Evolutionary conservation across 371 early-diverging fungal species (phyloP).

Genomic region (Mucor piriformis): DNA sequence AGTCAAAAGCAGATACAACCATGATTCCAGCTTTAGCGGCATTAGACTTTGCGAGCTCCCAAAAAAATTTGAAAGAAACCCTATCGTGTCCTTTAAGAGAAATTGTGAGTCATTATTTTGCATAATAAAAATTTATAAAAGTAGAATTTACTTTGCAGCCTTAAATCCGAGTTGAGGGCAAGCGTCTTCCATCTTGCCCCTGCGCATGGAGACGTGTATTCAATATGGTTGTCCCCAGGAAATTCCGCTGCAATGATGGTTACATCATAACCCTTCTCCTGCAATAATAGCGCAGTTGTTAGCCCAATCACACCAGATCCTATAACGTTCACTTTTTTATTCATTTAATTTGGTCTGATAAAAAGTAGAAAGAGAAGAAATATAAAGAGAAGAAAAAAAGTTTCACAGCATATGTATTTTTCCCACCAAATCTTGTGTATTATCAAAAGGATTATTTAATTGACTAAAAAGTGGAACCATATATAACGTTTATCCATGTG

Average conservation of each 20-base stretch:
- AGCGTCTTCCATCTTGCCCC: conserved; percentile 77
- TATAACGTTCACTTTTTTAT: conserved; percentile 46
- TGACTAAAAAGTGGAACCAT: too few relatives aligned
- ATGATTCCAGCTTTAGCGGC: conserved; percentile 36
- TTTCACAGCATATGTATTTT: too few relatives aligned
- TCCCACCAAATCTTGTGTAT: too few relatives aligned
- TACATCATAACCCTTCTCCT: conserved; percentile 55
- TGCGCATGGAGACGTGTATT: conserved; percentile 80
- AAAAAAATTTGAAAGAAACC: conserved; percentile 32
- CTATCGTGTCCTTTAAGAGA: conserved; percentile 27
- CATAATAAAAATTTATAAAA: neutral
- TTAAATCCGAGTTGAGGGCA: conserved; percentile 54
- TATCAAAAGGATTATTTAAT: too few relatives aligned
- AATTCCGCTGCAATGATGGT: conserved; percentile 59
- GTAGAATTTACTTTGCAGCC: conserved; percentile 33
- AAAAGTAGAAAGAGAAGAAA: neutral
- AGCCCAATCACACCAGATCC: conserved; percentile 82
- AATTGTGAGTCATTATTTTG: neutral
- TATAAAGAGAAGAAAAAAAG: neutral
- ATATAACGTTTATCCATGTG: too few relatives aligned
- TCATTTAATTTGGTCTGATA: neutral
- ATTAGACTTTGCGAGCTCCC: conserved; percentile 33
- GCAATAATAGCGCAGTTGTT: conserved; percentile 61
- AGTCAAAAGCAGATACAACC: conserved; percentile 36
- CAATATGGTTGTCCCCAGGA: conserved; percentile 52